Evolutionary conservation across 805 yeast genomes (phyloP), one percentile per base, ranked within the genome.

Genomic region (Metschnikowia anglica): DNA sequence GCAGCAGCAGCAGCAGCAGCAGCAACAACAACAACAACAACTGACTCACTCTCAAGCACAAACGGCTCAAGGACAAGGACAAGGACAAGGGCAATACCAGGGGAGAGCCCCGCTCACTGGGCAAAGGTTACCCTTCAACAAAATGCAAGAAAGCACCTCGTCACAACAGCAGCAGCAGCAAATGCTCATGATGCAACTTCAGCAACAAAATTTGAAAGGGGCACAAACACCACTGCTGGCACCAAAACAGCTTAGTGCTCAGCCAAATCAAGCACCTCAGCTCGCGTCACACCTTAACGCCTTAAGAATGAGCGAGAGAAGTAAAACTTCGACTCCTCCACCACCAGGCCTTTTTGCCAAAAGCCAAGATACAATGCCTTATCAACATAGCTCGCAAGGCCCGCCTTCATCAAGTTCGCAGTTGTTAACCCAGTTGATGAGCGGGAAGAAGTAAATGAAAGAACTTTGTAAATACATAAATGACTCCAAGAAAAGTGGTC

Each of bases 351-450:
- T 83, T 53, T 77, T 80, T 53, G 58, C 51, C 17, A 48, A 51
- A 35, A 43, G 34, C 10, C 51, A 49, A 11, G 48, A 49, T n/a
- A 30, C 43, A 31, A 24, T 34, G 17, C 40, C 48, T 17, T 34
- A 17, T 12, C 41, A 37, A 17, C 43, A 37, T 16, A 21, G 45
- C 35, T 19, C 42, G 13, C 47, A 43, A 23, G 55, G 48, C 6
- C 54, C 50, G 38, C 63, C 62, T 5, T 77, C 80, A 20, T 80
- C 85, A 37, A 83, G 90, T 46, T 81, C 88, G 30, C 96, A 88
- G 59, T 73, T 89, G 56, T 73, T 89, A 54, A 87, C 81, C 44
- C 97, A 88, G 62, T 71, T 89, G 59, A 83, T 89, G 81, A 83
- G 83, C 54, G 95, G 95, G 21, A 86, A 84, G 59, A 78, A 70